These are phyloP conservation scores for Berkeleyomyces basicola DNA, from an alignment of 2,329 filamentous ascomycete genomes.

Conservation along the genomic window DNA sequence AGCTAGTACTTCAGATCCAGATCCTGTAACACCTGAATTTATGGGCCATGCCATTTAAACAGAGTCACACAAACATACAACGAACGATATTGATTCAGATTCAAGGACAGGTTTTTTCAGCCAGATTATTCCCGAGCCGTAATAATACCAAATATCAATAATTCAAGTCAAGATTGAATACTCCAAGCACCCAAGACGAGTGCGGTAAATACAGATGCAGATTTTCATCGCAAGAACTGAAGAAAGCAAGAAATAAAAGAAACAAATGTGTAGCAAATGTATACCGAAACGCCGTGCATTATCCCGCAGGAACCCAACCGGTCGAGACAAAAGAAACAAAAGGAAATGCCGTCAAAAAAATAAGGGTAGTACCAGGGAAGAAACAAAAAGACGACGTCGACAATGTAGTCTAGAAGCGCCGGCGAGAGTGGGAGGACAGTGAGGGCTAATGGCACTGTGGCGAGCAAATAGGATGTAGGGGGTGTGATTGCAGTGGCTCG, in stretches of 20 bases:
- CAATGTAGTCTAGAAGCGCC: not conserved
- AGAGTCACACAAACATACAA: not conserved
- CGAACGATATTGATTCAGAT: not conserved
- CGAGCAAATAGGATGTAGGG: too few species aligned
- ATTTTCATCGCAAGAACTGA: not conserved
- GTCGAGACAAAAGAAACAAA: not conserved
- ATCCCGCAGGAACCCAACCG: not conserved
- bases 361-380: not conserved
- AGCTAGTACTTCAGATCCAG: not conserved
- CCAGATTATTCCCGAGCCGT: not conserved
- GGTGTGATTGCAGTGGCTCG: too few species aligned
- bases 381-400: not conserved
- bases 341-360: not conserved
- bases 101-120: not conserved
- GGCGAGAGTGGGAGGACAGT: not conserved
- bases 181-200: not conserved
- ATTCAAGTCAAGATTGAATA: not conserved
- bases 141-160: not conserved
- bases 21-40: not conserved
- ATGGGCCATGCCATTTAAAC: not conserved
- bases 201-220: not conserved
- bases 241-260: not conserved
- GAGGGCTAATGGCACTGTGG: too few species aligned
- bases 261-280: not conserved
- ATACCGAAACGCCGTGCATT: constrained; percentile 4